Base-by-base conservation (phyloP, 2,329 filamentous ascomycete species). In the Acrocalymma vagum region DNA sequence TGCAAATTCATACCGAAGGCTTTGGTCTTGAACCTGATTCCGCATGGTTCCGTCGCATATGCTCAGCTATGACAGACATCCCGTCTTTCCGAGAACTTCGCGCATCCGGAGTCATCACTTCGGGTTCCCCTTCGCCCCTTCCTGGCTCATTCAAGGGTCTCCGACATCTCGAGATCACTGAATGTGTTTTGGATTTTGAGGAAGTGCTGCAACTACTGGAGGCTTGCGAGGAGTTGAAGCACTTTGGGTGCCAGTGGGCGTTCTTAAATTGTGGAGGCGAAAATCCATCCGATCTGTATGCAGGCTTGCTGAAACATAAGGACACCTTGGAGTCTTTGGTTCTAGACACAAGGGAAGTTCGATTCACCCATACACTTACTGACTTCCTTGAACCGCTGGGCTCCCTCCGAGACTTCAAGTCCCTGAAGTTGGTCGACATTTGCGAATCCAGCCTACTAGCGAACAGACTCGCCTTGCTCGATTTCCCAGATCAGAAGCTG, bases 201-300 rank as follows among this genome's bases (percentile, higher is more conserved):
- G 35, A 53, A 4, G 20, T 63, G 1, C 26, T 34, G 2, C 9
- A 42, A 0, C 8, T 63, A 1, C 25, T 49, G 5, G 21, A 11
- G 6, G 40, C 35, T 1, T 65, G 58, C 30, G 23, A 50, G 1
- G 33, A 36, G 2, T 25, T 67, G 5, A 48, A 40, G 21, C 48
- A 61, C 13, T 48, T 67, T 14, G 29, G 32, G 5, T 63, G 54
- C 27, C 34, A 36, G 9, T 67, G 62, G 63, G 31, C 43, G 1
- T 54, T 15, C 7, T 25, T 51, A 1, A 14, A 49, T 9, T n/a
- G 11, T 6, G 6, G 10, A 3, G 9, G n/a, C 2, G 20, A 29
- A 4, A 22, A 38, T 3, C 26, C 48, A 3, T 40, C 38, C 2
- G 30, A 46, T 26, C 38, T 63, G 5, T 43, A 35, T 11, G 6